These are phyloP conservation scores for Debaryomyces sp. DNA, from an alignment of 1,139 yeast genomes.

Conservation along the genomic window DNA sequence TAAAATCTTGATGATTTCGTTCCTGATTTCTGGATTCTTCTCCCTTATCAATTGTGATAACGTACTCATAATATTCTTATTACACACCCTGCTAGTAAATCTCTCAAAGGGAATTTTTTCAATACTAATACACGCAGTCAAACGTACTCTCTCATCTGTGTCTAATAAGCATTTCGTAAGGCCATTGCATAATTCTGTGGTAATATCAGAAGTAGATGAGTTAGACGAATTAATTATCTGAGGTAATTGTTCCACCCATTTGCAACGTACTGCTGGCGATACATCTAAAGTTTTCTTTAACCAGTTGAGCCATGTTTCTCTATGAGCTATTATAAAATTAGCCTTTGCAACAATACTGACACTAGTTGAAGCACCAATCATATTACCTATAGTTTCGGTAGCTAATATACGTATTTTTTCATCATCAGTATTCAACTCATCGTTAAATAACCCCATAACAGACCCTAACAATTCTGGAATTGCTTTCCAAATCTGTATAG, in stretches of 20 bases:
- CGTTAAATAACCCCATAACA: conserved; percentile 79
- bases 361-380: conserved; percentile 48
- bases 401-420: conserved; percentile 65
- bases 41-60: conserved; percentile 71
- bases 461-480: conserved; percentile 77
- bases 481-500: conserved; percentile 73
- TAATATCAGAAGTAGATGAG: conserved; percentile 52
- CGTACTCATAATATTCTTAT: conserved; percentile 51
- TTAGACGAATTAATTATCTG: conserved; percentile 31
- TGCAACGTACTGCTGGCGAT: conserved; percentile 61
- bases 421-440: conserved; percentile 76
- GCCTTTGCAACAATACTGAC: conserved; percentile 34
- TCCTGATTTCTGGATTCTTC: conserved; percentile 66
- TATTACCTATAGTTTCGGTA: conserved; percentile 71
- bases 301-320: conserved; percentile 72
- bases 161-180: conserved; percentile 72
- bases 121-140: conserved; percentile 56
- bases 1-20: conserved; percentile 56
- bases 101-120: conserved; percentile 40
- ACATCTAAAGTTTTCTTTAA: conserved; percentile 70
- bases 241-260: conserved; percentile 67
- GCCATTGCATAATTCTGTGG: conserved; percentile 57
- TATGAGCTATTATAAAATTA: conserved; percentile 63
- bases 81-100: conserved; percentile 48
- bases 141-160: conserved; percentile 73